Base-by-base conservation (phyloP, 441 rosid species). In the Pelargonium fulgidum region DNA sequence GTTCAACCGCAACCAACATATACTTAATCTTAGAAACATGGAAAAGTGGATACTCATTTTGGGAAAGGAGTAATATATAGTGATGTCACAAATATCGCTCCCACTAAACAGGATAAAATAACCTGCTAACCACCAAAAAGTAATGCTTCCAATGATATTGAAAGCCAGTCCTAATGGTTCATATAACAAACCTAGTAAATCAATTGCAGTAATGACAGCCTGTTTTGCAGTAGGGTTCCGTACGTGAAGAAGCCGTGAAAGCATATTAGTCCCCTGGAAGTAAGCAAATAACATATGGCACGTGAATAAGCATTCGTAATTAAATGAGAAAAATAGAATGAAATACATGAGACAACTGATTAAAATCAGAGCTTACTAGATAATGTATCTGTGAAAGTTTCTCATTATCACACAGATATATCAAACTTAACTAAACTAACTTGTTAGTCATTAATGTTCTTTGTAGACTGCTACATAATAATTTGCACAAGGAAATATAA, bases 131-230 rank as follows among this genome's bases (percentile, higher is more conserved):
- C 56, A 9, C 39, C 24, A 14, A 58, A 59, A 36, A 22, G 61
- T 19, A 48, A 62, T 8, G 29, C 63, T 58, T 7, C 29, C 22
- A 58, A 58, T 16, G 22, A 9, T 58, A 58, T 11, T 11, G 63
- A 20, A 58, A 58, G 13, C 22, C 12, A 19, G 12, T 10, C 26
- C 56, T 22, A 19, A 22, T 10, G 6, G 7, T 48, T 24, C 39
- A 7, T 45, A 24, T 13, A 68, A 79, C 89, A 73, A 76, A 95
- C 99, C 99, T 84, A 95, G 88, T 74, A 92, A 87, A 81, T 92
- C 92, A 75, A 95, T 95, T 71, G 99, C 99, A 71, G 97, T 92
- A 73, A 95, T 95, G 72, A 95, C 98, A 71, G 99, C 99, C 83
- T 92, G 97, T 82, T 92, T 95, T 77, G 99, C 97, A 66, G 94